These are phyloP conservation scores for Pichia exigua DNA, from an alignment of 805 yeast species.

Conservation along the genomic window DNA sequence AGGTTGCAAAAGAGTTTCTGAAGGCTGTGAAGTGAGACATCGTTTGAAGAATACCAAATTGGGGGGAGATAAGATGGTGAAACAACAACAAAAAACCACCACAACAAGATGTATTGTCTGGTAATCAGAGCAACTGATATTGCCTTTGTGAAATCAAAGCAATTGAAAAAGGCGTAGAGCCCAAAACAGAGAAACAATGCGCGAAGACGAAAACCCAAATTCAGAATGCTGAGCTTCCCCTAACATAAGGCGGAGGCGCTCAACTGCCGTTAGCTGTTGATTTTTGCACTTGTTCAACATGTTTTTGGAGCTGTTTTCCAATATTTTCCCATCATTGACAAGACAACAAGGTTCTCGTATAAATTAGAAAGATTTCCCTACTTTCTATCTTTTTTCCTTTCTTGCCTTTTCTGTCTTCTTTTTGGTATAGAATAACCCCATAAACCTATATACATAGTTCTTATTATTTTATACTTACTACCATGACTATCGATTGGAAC, in stretches of 20 bases:
- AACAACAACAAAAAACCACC: neutral
- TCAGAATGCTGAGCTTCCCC: neutral
- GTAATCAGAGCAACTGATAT: too few relatives aligned
- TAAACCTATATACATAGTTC: neutral
- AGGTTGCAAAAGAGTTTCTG: conserved; percentile 7
- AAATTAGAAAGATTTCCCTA: neutral
- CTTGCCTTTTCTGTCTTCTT: neutral
- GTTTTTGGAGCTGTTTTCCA: neutral
- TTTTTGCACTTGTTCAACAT: neutral
- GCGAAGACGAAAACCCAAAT: neutral
- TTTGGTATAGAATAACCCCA: too few relatives aligned
- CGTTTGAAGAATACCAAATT: neutral
- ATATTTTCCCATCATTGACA: neutral
- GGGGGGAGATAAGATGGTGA: neutral
- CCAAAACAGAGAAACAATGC: neutral
- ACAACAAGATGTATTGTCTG: too few relatives aligned
- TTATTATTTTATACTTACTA: neutral
- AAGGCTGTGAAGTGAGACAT: neutral
- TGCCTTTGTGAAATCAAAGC: neutral
- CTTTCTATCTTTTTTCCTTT: neutral
- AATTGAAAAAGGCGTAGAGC: neutral
- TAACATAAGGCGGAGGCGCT: neutral
- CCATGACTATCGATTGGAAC: conserved; percentile 18
- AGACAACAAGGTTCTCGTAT: neutral
- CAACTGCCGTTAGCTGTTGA: neutral